A percentile compares a stretch with the other conserved stretches of the same genome.
phyloP scores from a whole-genome alignment of 805 yeast genomes.

The Candida ortonii region DNA sequence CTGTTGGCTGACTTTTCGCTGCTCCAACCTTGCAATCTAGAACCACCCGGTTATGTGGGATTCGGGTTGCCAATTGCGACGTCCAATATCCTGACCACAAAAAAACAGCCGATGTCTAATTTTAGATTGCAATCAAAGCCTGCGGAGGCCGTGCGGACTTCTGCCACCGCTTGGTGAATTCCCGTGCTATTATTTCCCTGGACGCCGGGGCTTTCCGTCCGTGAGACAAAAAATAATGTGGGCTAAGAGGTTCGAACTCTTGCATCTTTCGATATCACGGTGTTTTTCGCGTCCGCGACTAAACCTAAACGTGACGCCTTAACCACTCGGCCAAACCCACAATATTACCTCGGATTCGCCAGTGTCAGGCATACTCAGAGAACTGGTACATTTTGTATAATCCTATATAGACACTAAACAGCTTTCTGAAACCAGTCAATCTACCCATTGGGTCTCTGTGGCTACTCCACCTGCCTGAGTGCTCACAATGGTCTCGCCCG shows the following conservation, averaged over 20 bases:
- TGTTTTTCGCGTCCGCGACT: slow-evolving; percentile 5
- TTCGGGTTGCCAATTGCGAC: too few relatives aligned
- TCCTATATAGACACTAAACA: background rate
- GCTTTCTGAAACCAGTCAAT: slow-evolving; percentile 1
- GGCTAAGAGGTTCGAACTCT: slow-evolving; percentile 32
- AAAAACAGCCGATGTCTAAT: too few relatives aligned
- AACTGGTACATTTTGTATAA: background rate
- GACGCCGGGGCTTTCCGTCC: background rate
- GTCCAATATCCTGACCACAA: too few relatives aligned
- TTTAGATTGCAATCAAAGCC: too few relatives aligned
- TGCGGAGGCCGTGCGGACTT: too few relatives aligned
- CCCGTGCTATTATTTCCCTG: too few relatives aligned
- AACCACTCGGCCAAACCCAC: slow-evolving; percentile 33
- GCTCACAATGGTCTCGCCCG: slow-evolving; percentile 2
- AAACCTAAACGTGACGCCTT: slow-evolving; percentile 31
- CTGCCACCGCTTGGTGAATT: too few relatives aligned
- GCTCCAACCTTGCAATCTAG: too few relatives aligned
- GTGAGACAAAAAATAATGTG: slow-evolving; percentile 18
- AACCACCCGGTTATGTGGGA: too few relatives aligned
- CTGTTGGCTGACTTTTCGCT: too few relatives aligned
- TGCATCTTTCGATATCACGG: slow-evolving; percentile 30
- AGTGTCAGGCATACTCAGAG: background rate
- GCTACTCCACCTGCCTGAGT: slow-evolving; percentile 5
- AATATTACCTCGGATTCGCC: background rate
- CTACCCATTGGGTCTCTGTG: slow-evolving; percentile 11